Evolutionary conservation across 257 asterid genomes (phyloP).

Genomic region (Nicotiana noctiflora): DNA sequence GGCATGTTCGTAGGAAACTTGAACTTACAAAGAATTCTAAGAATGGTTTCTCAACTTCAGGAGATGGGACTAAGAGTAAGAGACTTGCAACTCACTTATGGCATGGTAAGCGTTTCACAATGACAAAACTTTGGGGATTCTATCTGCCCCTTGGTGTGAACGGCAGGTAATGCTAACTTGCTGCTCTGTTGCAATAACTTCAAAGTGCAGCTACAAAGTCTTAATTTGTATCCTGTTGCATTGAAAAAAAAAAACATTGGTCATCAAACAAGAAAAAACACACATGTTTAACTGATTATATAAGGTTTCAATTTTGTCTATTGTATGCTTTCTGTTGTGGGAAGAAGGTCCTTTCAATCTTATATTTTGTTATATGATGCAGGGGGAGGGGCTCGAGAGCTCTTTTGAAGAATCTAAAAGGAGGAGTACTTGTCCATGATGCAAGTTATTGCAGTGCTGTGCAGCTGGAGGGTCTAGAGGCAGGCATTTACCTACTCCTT

Average conservation of each 20-base stretch:
- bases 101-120: conserved; percentile 86
- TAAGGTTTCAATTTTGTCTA: background rate
- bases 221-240: background rate
- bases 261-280: background rate
- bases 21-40: conserved; percentile 58
- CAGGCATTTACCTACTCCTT: conserved; percentile 27
- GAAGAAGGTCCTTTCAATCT: background rate
- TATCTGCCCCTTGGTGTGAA: conserved; percentile 71
- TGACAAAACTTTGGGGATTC: conserved; percentile 81
- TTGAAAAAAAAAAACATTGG: background rate
- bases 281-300: background rate
- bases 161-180: conserved; percentile 48
- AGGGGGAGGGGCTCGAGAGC: conserved; percentile 92
- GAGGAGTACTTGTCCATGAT: conserved; percentile 79
- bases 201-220: background rate
- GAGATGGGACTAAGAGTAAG: conserved; percentile 84
- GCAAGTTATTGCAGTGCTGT: conserved; percentile 63
- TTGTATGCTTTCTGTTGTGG: background rate
- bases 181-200: background rate
- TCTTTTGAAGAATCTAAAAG: conserved; percentile 51
- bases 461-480: conserved; percentile 87
- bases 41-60: conserved; percentile 59
- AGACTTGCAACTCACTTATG: conserved; percentile 85
- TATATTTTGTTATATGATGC: conserved; percentile 20
- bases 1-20: conserved; percentile 55